Conservation (phyloP, 129 eudicot genomes). For the Flaveria brownii region DNA sequence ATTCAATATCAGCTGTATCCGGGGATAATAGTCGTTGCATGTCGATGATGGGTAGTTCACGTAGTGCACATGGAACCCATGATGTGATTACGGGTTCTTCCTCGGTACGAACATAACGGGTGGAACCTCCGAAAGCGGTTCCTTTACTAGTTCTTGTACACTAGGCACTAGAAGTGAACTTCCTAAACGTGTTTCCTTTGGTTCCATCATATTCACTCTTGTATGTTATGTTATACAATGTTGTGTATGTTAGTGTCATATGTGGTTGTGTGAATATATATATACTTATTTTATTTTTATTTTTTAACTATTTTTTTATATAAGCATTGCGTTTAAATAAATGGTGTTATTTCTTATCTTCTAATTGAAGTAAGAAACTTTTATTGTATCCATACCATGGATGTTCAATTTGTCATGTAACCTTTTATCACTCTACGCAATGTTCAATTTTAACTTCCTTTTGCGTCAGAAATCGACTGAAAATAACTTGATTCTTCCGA, state of each 20-base stretch:
- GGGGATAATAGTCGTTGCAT: neutral
- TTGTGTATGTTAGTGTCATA: neutral
- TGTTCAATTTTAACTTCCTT: no score
- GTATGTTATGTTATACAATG: no score
- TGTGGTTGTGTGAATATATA: neutral
- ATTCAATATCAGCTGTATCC: constrained; percentile 11
- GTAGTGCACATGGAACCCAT: neutral
- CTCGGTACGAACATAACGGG: neutral
- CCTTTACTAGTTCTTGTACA: constrained; percentile 11
- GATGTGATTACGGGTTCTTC: neutral
- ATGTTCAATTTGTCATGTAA: no score
- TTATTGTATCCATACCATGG: no score
- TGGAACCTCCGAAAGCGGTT: constrained; percentile 8
- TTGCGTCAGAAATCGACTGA: no score
- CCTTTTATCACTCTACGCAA: no score
- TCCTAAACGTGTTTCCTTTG: neutral
- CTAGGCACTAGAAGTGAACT: constrained; percentile 1
- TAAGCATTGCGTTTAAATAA: no score
- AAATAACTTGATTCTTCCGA: no score
- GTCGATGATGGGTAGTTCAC: neutral
- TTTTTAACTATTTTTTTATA: no score
- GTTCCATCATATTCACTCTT: neutral
- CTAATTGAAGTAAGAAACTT: no score
- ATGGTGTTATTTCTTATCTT: no score
- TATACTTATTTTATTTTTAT: no score